Evolutionary conservation across 208 protist genomes (phyloP), one percentile per base, ranked within the genome.

Genomic region (Acanthamoeba sp.): DNA sequence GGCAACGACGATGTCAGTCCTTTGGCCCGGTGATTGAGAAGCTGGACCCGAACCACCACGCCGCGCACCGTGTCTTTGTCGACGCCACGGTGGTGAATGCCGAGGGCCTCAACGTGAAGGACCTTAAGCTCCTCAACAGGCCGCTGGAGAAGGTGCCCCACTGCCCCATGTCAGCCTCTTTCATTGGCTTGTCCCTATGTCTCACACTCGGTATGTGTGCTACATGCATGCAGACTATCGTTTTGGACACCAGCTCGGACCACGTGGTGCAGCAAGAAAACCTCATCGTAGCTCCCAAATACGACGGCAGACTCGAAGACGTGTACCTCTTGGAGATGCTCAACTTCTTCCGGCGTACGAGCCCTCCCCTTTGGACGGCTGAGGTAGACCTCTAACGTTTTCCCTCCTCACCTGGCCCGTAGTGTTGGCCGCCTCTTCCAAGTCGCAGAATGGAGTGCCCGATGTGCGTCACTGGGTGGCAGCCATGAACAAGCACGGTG

Each of bases 311-410:
- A 6, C 69, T 78, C 69, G 69, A 78, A 40, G 69, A 78, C 36
- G 69, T 78, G 32, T 78, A 78, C 32, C 69, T 78, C 36, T 45
- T 78, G 34, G 69, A 78, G 36, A 20, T 78, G 69, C 69, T 78
- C 69, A 78, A 78, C 36, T 78, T 78, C 69, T 78, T 78, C 69
- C 69, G 69, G 36, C 69, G 69, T 78, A 78, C 36, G 69, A n/a
- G 1, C 34, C 18, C 34, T 18, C 66, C 29, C 66, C 66, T 40
- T n/a, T 16, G 5, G 4, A 20, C 3, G 18, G 14, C 27, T 4
- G 12, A 40, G 6, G 0, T 45, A 32, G 2, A 12, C n/a, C 9
- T 14, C 32, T 71, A 34, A 71, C 62, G 32, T 20, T 10, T 36
- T 10, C 62, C 62, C 7, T 4, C 27, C 32, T 76, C 55, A 62